Base-by-base conservation (phyloP, 257 asterid genomes). In the Eucommia ulmoides region DNA sequence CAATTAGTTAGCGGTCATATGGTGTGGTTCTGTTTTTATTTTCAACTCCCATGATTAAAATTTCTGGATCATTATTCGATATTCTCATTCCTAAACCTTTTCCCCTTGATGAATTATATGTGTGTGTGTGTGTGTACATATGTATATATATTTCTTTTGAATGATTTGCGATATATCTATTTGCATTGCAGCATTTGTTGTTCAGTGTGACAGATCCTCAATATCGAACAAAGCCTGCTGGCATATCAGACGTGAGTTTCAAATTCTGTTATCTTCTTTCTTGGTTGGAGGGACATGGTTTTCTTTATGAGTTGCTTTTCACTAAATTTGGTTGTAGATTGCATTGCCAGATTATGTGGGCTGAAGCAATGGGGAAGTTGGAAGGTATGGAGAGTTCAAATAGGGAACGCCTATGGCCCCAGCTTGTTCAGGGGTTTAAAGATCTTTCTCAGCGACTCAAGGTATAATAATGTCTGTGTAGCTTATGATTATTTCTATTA, bases 201-300 rank as follows among this genome's bases (percentile, higher is more conserved):
- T 91, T 73, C 71, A 91, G 94, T 50, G 97, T 86, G 64, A 79
- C 78, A 45, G 99, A 91, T 41, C 97, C 93, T 48, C 95, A 83
- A 56, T 58, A 59, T 71, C 75, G 93, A 60, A 29, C 56, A 16
- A 91, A 91, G 78, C 95, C 95, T 23, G 85, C 93, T 59, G 95
- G 87, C 58, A 93, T 83, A 52, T 83, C 99, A 59, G 99, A 91
- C 71, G 99, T 91, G 74, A 91, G 99, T 83, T 56, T n/a, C n/a
- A 51, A 41, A 24, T 55, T 23, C 62, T 44, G 51, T 66, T 15
- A 45, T 21, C 8, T 41, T 19, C 45, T 22, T 51, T 59, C 38
- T 25, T 23, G 29, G 45, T 57, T 24, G 17, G 19, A 52, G 15
- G n/a, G n/a, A 20, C 10, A 58, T 14, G 14, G 16, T 25, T 45